Evolutionary conservation across 2,329 filamentous ascomycete genomes (phyloP).

Genomic region (Aspergillus eucalypticola): DNA sequence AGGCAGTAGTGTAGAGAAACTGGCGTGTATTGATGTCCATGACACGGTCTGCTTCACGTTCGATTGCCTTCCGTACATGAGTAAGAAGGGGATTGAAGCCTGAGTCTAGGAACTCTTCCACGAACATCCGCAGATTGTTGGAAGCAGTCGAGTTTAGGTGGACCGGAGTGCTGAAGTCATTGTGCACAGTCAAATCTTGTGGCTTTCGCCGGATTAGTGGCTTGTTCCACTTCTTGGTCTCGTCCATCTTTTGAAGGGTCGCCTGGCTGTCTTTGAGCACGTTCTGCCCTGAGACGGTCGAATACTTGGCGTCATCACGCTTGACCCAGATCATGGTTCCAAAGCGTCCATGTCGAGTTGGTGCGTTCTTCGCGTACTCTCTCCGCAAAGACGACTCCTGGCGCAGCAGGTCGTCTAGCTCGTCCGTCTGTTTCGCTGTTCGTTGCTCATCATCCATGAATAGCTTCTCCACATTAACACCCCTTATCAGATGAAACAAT

Average conservation of each 20-base stretch:
- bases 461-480: conserved; percentile 77
- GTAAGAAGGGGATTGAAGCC: conserved; percentile 91
- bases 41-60: conserved; percentile 82
- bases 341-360: conserved; percentile 88
- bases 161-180: conserved; percentile 74
- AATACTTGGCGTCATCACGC: conserved; percentile 78
- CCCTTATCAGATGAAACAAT: conserved; percentile 88
- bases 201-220: conserved; percentile 65
- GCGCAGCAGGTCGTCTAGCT: conserved; percentile 71
- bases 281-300: conserved; percentile 85
- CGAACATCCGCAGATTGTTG: conserved; percentile 75
- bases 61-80: conserved; percentile 83
- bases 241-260: conserved; percentile 85
- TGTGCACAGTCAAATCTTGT: conserved; percentile 58
- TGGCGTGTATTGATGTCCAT: conserved; percentile 75
- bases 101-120: conserved; percentile 90
- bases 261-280: conserved; percentile 71
- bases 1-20: conserved; percentile 88
- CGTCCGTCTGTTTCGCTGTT: conserved; percentile 67
- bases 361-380: conserved; percentile 72
- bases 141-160: conserved; percentile 72
- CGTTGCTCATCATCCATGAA: conserved; percentile 80
- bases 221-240: conserved; percentile 84
- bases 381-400: conserved; percentile 84
- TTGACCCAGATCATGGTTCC: conserved; percentile 98